These are phyloP conservation scores for Purshia tridentata DNA, from an alignment of 306 rosid genomes.

Conservation along the genomic window DNA sequence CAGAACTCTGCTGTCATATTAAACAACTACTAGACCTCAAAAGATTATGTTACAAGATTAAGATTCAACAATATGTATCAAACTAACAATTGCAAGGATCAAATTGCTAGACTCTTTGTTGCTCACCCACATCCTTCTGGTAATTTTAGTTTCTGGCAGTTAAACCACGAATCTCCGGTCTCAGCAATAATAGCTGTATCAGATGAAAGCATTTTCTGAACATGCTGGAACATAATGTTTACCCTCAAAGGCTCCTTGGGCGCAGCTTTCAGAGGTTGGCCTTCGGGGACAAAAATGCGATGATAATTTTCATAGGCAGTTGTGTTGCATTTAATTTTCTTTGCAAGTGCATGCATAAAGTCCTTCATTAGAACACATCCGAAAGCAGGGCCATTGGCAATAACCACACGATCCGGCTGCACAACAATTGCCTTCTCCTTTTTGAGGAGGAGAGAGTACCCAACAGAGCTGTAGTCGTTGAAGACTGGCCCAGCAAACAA, in stretches of 20 bases:
- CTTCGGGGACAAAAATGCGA: constrained; percentile 40
- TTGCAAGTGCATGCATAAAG: constrained; percentile 40
- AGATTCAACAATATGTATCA: not conserved
- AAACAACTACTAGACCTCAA: not conserved
- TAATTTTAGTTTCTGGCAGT: constrained; percentile 43
- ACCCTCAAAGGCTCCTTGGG: constrained; percentile 48
- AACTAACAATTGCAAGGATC: not conserved
- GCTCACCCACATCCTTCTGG: constrained; percentile 48
- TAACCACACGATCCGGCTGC: constrained; percentile 38
- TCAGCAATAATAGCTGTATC: constrained; percentile 43
- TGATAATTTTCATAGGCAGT: constrained; percentile 43
- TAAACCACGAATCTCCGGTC: constrained; percentile 58
- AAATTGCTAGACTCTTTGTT: not conserved
- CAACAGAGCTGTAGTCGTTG: constrained; percentile 54
- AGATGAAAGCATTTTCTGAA: constrained; percentile 44
- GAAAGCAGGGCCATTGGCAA: constrained; percentile 44
- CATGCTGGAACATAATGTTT: constrained; percentile 41
- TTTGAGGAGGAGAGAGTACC: constrained; percentile 45
- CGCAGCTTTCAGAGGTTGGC: constrained; percentile 28
- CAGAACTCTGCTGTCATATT: too few relatives aligned
- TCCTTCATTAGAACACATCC: constrained; percentile 51
- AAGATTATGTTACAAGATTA: not conserved
- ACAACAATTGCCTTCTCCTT: constrained; percentile 49
- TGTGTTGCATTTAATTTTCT: constrained; percentile 32
- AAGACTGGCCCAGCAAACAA: constrained; percentile 46